Evolutionary conservation across 139 green algal species (phyloP), one percentile per base, ranked within the genome.

Genomic region (Chlorella ohadii): DNA sequence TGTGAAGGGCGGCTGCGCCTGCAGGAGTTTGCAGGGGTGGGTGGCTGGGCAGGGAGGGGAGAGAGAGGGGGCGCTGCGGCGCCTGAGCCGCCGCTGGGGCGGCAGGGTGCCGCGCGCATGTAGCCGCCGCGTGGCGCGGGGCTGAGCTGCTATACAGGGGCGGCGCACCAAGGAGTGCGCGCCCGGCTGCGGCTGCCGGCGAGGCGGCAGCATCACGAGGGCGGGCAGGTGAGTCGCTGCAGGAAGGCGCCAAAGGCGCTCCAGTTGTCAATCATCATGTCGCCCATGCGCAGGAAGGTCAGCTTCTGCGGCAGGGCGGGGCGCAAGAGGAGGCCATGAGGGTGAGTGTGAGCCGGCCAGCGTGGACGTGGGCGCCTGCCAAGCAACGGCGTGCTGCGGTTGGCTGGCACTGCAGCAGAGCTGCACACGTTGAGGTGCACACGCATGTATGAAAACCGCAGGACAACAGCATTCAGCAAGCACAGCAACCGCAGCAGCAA

Each of bases 231-330:
- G 28, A 92, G 78, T n/a, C 88, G 82, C 65, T 75, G 72, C 36
- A 93, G 72, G 66, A 94, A 92, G 25, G 79, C 70, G 28, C 82
- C 81, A 74, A 94, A 94, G 13, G 84, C 79, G 68, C 80, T 82
- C 89, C 89, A 94, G 79, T 94, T 92, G 76, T 94, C 91, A 28
- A 93, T 89, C 91, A 94, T 92, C 64, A 92, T 87, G 68, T 94
- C 90, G 4, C 90, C 95, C 96, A 99, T 98, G 38, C 96, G 92
- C 83, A 99, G 86, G 88, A 99, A 99, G 16, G 96, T 99, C 44
- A 99, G 90, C 88, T 96, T 92, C 73, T 85, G 81, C 70, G 36
- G 47, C 23, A 44, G 38, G 23, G 27, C 5, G 70, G 3, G 27
- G 20, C 27, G 51, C 1, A 39, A 39, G 28, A 39, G 65, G 65